Base-by-base conservation (phyloP, 306 rosid species). In the Begonia loranthoides region DNA sequence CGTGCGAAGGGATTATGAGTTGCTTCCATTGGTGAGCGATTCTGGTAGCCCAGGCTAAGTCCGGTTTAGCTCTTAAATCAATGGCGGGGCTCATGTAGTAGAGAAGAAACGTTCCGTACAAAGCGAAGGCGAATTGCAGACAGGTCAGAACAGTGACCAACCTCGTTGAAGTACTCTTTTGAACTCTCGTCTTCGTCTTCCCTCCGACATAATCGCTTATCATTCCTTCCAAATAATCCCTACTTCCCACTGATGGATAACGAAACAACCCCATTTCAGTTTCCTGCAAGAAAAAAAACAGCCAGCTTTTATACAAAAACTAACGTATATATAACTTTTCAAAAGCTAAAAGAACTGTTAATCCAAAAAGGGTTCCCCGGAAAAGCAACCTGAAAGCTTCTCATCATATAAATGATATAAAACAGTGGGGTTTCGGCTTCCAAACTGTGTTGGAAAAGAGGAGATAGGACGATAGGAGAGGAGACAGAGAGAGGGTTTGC, bases 71-170 rank as follows among this genome's bases (percentile, higher is more conserved):
- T 40, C 79, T 22, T 56, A 90, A 74, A 63, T 90, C 99, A n/a
- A 86, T 69, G 1, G 95, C 22, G 15, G 99, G 94, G 15, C 94
- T 79, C 92, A 86, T 79, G 69, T 85, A 90, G 60, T 86, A 90
- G 53, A 90, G 70, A 17, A 90, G 57, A 57, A 90, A 83, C 3
- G 99, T 90, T 49, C 92, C 95, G 63, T 90, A 90, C 10, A 90
- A 55, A 28, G 99, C 95, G 50, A 86, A 90, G 65, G 78, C 74
- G 60, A 90, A 78, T 54, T 90, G 99, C 17, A 90, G 88, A 56
- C 87, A 86, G 46, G 95, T 90, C 13, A 90, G 83, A 21, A 64
- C 70, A 41, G 94, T 66, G 17, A 90, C 92, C 50, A 90, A 66
- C 57, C 70, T 71, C 17, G 80, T 44, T 4, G 94, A 60, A 7